These are phyloP conservation scores for Penicillium verhagenii DNA, from an alignment of 495 filamentous ascomycete species.

Conservation along the genomic window DNA sequence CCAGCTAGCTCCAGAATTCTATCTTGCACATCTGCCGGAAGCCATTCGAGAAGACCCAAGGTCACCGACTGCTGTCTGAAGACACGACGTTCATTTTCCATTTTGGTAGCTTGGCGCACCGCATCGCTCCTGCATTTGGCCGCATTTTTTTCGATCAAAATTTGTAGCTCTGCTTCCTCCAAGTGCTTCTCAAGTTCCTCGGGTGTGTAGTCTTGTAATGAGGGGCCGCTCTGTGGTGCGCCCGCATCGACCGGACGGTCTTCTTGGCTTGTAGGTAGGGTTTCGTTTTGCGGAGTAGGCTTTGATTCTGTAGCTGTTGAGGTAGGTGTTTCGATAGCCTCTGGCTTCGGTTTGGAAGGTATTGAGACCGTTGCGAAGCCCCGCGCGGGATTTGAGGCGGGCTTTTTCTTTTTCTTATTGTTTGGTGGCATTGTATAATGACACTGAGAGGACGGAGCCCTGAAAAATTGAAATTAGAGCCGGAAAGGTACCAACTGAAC, in stretches of 20 bases:
- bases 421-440: constrained; percentile 59
- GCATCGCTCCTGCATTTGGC: constrained; percentile 67
- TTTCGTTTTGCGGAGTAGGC: constrained; percentile 42
- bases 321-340: constrained; percentile 29
- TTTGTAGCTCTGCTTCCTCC: constrained; percentile 77
- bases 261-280: constrained; percentile 27
- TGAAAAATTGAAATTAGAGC: not conserved
- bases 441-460: constrained; percentile 8
- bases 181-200: constrained; percentile 84
- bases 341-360: constrained; percentile 65
- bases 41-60: constrained; percentile 72
- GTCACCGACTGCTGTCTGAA: constrained; percentile 70
- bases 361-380: constrained; percentile 91
- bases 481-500: not conserved
- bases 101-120: constrained; percentile 63
- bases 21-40: constrained; percentile 75
- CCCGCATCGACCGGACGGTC: constrained; percentile 16
- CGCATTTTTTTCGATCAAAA: constrained; percentile 76
- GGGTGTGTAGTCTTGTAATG: constrained; percentile 59
- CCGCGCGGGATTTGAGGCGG: constrained; percentile 76
- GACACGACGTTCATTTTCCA: constrained; percentile 76
- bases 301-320: constrained; percentile 37
- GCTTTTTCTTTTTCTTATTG: constrained; percentile 88
- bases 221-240: constrained; percentile 21
- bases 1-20: constrained; percentile 61